These are phyloP conservation scores for Fraxinus xanthoxyloides DNA, from an alignment of 305 asterid species.

Conservation along the genomic window DNA sequence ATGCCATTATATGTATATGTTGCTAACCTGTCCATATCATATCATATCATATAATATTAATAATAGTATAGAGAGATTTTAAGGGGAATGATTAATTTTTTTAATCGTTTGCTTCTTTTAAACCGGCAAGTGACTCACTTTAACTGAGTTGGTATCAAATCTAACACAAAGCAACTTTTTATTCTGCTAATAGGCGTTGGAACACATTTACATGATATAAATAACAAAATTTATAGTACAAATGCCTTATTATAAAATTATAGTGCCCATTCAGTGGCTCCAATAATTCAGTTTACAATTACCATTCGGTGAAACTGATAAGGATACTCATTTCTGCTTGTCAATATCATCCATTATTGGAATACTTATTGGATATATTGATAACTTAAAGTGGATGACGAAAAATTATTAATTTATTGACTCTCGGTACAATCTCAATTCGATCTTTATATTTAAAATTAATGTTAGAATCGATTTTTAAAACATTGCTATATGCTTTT, in stretches of 20 bases:
- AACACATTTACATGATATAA: conserved; percentile 32
- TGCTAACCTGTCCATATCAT: not conserved
- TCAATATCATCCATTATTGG: not conserved
- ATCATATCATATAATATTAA: not conserved
- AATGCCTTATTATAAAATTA: not conserved
- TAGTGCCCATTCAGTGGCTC: not conserved
- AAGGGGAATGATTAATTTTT: conserved; percentile 4
- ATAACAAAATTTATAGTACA: conserved; percentile 22
- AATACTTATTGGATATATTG: not conserved
- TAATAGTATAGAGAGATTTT: not conserved
- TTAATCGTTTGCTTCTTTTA: conserved; percentile 38
- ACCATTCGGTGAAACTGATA: not conserved
- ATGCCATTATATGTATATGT: not conserved
- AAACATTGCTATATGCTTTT: not conserved
- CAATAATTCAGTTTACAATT: not conserved
- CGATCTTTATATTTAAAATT: not conserved
- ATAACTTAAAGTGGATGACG: not conserved
- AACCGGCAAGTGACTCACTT: conserved; percentile 45
- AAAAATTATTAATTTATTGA: not conserved
- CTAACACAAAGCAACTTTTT: not conserved
- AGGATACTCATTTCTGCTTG: not conserved
- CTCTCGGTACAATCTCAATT: not conserved
- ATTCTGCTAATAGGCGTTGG: conserved; percentile 15
- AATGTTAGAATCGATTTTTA: too few relatives aligned
- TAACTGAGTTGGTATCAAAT: conserved; percentile 13